Base-by-base conservation (phyloP, 1,284 basidiomycete species). In the Pyrrhoderma lamaoense region DNA sequence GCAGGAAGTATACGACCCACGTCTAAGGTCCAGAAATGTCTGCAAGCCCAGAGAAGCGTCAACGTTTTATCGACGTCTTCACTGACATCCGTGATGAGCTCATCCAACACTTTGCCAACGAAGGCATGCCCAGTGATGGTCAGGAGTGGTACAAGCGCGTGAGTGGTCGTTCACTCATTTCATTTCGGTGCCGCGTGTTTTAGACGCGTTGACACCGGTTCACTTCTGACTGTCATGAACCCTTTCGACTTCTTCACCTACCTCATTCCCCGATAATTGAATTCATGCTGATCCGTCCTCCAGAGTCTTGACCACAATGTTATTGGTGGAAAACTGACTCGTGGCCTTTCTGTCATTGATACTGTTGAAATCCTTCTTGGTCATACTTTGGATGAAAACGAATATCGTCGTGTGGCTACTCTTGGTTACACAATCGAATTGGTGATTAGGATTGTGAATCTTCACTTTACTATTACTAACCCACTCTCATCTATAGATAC, bases 361-460 rank as follows among this genome's bases (percentile, higher is more conserved):
- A 91, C 92, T 2, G 86, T 87, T 51, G 85, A 92, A 68, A 95
- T 98, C 65, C 70, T 98, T 57, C 83, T 85, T 56, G 87, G 86
- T 4, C 71, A 79, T 2, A 56, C 69, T 19, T 66, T 91, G 53
- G 72, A 71, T 1, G 87, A 91, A 1, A 82, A 89, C 11, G 94
- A 98, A 70, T 98, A 95, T 72, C 76, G 85, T 68, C 82, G 89
- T 60, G 84, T 92, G 8, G 94, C 93, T 5, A 73, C 97, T 39
- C 75, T 99, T 39, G 96, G 95, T 7, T 99, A 96, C 95, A 88
- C 89, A 66, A 82, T 99, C 59, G 95, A 99, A 70, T 75, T 98
- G 53, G 91, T 93, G 59, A 62, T 87, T 78, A 54, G 25, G 54
- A 18, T 19, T 3, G 42, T 42, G 42, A 9, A 18, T 11, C 27